Base-by-base conservation (phyloP, 495 filamentous ascomycete genomes). In the Staphylotrichum longicolle region DNA sequence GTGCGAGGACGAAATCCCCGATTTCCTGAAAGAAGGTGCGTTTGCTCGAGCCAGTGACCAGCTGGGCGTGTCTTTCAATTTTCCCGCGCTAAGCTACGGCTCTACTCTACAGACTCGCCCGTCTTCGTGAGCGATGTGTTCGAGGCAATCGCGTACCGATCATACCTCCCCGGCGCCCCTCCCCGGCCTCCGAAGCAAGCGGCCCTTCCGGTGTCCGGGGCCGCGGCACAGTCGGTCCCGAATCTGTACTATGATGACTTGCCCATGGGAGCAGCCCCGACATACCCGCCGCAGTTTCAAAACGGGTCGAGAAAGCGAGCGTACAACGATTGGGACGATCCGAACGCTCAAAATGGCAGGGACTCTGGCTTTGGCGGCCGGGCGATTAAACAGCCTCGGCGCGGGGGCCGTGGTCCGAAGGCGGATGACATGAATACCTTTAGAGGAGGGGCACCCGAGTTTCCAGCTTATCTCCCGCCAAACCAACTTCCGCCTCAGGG, bases 91-190 rank as follows among this genome's bases (percentile, higher is more conserved):
- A 2, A 54, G 50, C 27, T 0, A 3, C 0, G 2, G 10, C 42
- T 11, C 14, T 4, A 6, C 15, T 50, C 3, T 35, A 56, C 47
- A 90, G 91, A 94, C 68, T 87, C 91, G 3, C 66, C 72, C 2
- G 70, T 78, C 4, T 97, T 98, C 63, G 89, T 97, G n/a, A 78
- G 89, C 58, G 93, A 96, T 67, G 83, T 96, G 44, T 91, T 98
- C 70, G 72, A 82, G 20, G 87, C 87, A 9, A 82, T 93, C 54
- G 77, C 82, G 11, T 86, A 84, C 66, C 85, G 85, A 66, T 77
- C 80, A 45, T 86, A 87, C 74, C 69, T 86, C 32, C 79, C 88
- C 40, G 78, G 80, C 61, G 77, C 84, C 65, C 72, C 73, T 32
- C 74, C 75, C 54, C 72, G 78, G 65, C 74, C 74, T 51, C 70